These are phyloP conservation scores for Capsicum chinense DNA, from an alignment of 257 asterid genomes.

Conservation along the genomic window DNA sequence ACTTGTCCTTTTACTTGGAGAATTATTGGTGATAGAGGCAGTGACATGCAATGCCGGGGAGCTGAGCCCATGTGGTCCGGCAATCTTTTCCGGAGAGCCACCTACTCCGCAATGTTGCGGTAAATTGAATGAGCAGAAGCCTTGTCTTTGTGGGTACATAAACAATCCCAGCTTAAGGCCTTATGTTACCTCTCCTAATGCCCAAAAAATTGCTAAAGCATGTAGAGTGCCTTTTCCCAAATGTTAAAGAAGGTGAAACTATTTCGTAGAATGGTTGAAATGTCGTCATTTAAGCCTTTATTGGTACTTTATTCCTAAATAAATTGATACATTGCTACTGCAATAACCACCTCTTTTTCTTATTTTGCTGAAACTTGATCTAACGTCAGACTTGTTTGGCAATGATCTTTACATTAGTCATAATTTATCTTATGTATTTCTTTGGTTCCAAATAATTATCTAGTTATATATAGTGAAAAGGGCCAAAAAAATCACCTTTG, in stretches of 20 bases:
- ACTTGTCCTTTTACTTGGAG: neutral
- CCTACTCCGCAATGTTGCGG: slow-evolving; percentile 37
- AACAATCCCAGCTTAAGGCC: slow-evolving; percentile 31
- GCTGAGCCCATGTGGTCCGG: slow-evolving; percentile 32
- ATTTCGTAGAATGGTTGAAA: neutral
- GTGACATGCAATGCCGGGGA: slow-evolving; percentile 27
- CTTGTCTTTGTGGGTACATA: slow-evolving; percentile 42
- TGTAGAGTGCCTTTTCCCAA: slow-evolving; percentile 31
- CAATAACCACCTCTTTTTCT: neutral
- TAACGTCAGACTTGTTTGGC: neutral
- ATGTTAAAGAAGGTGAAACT: neutral
- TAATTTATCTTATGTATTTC: neutral
- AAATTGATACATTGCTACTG: neutral
- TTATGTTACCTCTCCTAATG: slow-evolving; percentile 39
- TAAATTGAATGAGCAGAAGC: slow-evolving; percentile 36
- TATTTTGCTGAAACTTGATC: neutral
- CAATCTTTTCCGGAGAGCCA: neutral
- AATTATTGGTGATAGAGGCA: slow-evolving; percentile 26
- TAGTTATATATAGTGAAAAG: neutral
- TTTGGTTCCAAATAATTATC: neutral
- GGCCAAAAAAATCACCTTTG: no score
- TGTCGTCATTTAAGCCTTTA: slow-evolving; percentile 23
- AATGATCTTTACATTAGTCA: neutral
- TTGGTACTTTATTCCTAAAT: neutral
- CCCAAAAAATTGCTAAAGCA: slow-evolving; percentile 27